These are phyloP conservation scores for Hypoxylon sp. DNA, from an alignment of 2,329 filamentous ascomycete genomes.

Conservation along the genomic window DNA sequence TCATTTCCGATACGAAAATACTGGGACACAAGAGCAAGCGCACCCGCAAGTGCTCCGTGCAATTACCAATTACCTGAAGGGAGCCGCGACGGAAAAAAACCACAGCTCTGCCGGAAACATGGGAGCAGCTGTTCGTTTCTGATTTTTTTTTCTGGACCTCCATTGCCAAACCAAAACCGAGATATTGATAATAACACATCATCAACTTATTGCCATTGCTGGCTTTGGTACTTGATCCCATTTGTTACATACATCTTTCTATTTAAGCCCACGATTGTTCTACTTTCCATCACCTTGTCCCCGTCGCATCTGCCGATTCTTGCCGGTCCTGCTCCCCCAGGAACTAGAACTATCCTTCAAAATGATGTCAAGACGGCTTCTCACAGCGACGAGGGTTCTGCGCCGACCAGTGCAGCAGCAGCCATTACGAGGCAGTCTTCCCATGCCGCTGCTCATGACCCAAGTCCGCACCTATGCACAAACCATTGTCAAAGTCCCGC, in stretches of 20 bases:
- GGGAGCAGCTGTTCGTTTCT: constrained; percentile 26
- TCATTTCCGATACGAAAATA: constrained; percentile 36
- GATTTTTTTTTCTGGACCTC: constrained; percentile 29
- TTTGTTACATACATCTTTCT: constrained; percentile 10
- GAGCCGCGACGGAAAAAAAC: constrained; percentile 27
- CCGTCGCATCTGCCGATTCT: constrained; percentile 29
- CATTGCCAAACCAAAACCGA: constrained; percentile 32
- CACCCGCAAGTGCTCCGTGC: constrained; percentile 26
- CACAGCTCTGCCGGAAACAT: constrained; percentile 39
- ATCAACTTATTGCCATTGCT: constrained; percentile 39
- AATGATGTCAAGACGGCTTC: constrained; percentile 56
- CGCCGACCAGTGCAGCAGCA: constrained; percentile 58
- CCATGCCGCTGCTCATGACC: constrained; percentile 67
- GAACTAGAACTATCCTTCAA: constrained; percentile 30
- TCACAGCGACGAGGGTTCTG: constrained; percentile 61
- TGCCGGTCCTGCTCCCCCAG: constrained; percentile 20
- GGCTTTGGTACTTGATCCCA: constrained; percentile 35
- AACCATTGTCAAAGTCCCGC: constrained; percentile 89
- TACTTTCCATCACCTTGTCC: constrained; percentile 9
- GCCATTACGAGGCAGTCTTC: constrained; percentile 60
- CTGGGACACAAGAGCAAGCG: constrained; percentile 4
- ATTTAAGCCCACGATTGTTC: constrained; percentile 4
- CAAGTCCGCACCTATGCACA: constrained; percentile 80
- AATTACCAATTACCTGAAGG: constrained; percentile 32
- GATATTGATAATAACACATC: constrained; percentile 38